Conservation (phyloP, 148 eudicot species). For the Chenopodium quinoa region DNA sequence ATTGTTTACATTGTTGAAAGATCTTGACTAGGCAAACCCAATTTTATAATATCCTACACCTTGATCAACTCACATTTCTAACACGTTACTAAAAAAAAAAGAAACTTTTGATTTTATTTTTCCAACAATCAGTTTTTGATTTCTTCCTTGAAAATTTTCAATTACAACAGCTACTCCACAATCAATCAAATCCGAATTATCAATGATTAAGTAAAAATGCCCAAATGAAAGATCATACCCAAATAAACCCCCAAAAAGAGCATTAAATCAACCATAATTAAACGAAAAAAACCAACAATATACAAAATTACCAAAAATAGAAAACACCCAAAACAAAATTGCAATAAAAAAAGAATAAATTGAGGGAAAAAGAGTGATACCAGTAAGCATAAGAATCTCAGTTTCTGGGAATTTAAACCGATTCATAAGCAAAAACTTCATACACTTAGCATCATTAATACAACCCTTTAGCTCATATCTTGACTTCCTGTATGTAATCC, state of each 20-base stretch:
- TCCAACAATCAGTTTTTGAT: not conserved
- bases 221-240: not conserved
- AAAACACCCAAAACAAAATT: too few species aligned
- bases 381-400: constrained; percentile 82
- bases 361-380: constrained; percentile 27
- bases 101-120: too few species aligned
- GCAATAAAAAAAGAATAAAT: not conserved
- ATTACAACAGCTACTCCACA: not conserved
- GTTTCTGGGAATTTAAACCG: constrained; percentile 63
- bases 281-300: not conserved
- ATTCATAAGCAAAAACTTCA: constrained; percentile 60
- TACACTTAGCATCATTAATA: constrained; percentile 89
- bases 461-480: constrained; percentile 86
- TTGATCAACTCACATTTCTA: too few species aligned
- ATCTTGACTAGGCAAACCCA: too few species aligned
- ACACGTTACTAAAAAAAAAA: too few species aligned
- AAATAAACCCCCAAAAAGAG: not conserved
- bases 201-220: not conserved
- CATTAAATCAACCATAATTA: not conserved
- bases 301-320: not conserved
- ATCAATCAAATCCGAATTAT: not conserved
- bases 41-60: too few species aligned
- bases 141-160: not conserved
- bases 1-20: too few species aligned
- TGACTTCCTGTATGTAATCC: constrained; percentile 56